Evolutionary conservation across 768 basidiomycete genomes (phyloP).

Genomic region (Xanthoconium stramineum): DNA sequence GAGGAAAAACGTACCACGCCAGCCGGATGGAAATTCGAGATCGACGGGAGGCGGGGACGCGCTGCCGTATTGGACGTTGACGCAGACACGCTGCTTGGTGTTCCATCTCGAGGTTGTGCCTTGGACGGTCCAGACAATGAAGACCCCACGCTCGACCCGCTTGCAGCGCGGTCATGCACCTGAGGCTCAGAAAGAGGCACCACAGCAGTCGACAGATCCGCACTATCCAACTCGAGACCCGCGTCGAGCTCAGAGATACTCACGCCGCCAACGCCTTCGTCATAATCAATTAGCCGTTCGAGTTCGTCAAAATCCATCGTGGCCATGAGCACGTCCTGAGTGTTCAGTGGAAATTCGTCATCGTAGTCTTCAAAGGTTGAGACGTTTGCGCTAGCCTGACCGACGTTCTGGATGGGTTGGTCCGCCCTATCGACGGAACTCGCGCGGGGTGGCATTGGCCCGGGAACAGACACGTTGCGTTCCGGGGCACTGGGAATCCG

Average conservation of each 20-base stretch:
- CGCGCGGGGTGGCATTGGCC: neutral
- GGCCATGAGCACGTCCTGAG: slow-evolving; percentile 67
- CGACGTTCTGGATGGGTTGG: neutral
- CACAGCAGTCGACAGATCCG: neutral
- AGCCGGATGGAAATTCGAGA: slow-evolving; percentile 26
- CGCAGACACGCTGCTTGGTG: neutral
- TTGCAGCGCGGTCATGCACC: slow-evolving; percentile 2
- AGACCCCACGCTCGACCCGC: neutral
- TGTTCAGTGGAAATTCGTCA: slow-evolving; percentile 47
- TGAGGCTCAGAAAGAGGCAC: slow-evolving; percentile 1
- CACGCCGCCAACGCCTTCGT: slow-evolving; percentile 31
- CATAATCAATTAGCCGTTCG: slow-evolving; percentile 38
- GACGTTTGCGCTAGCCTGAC: slow-evolving; percentile 12
- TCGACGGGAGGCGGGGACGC: slow-evolving; percentile 25
- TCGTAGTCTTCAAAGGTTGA: slow-evolving; percentile 30
- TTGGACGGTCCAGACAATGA: neutral
- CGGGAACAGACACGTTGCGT: slow-evolving; percentile 10
- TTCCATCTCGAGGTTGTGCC: neutral
- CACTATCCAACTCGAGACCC: neutral
- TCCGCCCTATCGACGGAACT: neutral
- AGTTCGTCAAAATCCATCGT: slow-evolving; percentile 48
- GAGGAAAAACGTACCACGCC: slow-evolving; percentile 36
- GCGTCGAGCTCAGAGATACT: slow-evolving; percentile 3
- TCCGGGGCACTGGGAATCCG: slow-evolving; percentile 8
- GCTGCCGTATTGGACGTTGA: slow-evolving; percentile 5